phyloP scores from a whole-genome alignment of 768 basidiomycete species.

The Boletus speciosus region DNA sequence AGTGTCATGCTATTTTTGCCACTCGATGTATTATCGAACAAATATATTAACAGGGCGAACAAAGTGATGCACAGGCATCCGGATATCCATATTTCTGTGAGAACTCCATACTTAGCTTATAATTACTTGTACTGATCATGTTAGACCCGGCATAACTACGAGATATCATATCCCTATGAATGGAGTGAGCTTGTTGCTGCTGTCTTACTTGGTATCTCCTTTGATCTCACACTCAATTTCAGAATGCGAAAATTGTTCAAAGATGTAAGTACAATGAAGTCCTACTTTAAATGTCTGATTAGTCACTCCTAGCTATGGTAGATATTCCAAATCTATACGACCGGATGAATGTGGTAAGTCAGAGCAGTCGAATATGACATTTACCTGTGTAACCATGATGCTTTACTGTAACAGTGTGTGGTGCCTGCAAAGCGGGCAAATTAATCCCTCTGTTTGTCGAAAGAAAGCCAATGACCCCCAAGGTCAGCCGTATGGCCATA shows the following conservation, averaged over 20 bases:
- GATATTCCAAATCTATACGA: conserved; percentile 69
- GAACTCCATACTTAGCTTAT: conserved; percentile 11
- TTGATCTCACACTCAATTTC: conserved; percentile 4
- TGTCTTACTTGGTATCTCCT: background rate
- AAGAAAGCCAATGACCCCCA: conserved; percentile 33
- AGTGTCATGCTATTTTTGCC: conserved; percentile 12
- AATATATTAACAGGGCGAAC: conserved; percentile 44
- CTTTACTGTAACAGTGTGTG: conserved; percentile 49
- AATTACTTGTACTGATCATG: background rate
- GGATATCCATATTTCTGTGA: conserved; percentile 70
- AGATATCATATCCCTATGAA: conserved; percentile 66
- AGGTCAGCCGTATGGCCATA: conserved; percentile 43
- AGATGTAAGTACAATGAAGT: conserved; percentile 43
- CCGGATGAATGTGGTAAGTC: conserved; percentile 60
- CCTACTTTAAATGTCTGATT: conserved; percentile 3
- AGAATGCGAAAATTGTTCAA: conserved; percentile 65
- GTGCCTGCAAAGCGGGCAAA: conserved; percentile 57
- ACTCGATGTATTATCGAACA: background rate
- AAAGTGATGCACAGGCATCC: conserved; percentile 66
- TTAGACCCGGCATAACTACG: conserved; percentile 71
- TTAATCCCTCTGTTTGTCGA: conserved; percentile 56
- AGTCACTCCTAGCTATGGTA: conserved; percentile 53
- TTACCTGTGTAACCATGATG: background rate
- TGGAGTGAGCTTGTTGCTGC: conserved; percentile 52
- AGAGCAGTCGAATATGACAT: background rate